These are phyloP conservation scores for Aspergillus quadrilineatus DNA, from an alignment of 2,329 filamentous ascomycete species.

Conservation along the genomic window DNA sequence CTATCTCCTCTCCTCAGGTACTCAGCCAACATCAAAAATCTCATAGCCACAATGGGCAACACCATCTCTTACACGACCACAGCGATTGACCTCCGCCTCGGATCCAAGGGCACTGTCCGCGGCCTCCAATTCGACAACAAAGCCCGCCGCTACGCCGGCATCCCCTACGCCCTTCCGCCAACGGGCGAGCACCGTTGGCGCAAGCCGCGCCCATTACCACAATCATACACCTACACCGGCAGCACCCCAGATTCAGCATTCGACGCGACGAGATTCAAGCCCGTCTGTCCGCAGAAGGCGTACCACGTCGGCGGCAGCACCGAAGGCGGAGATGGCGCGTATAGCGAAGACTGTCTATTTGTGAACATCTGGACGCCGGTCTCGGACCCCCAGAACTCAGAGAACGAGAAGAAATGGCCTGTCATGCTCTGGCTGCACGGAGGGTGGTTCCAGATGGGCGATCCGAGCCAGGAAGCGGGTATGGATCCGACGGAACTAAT, in stretches of 20 bases:
- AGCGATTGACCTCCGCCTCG: constrained; percentile 3
- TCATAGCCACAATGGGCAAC: constrained; percentile 12
- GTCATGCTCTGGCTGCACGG: constrained; percentile 40
- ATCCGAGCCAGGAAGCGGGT: constrained; percentile 42
- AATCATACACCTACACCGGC: constrained; percentile 28
- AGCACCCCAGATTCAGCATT: constrained; percentile 20
- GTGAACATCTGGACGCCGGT: constrained; percentile 52
- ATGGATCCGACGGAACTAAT: constrained; percentile 48
- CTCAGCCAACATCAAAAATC: no score
- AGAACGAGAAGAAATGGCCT: constrained; percentile 26
- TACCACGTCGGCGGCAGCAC: constrained; percentile 10
- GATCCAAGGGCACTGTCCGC: constrained; percentile 10
- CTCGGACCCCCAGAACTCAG: constrained; percentile 10
- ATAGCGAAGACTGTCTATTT: constrained; percentile 52
- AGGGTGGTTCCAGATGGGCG: constrained; percentile 51
- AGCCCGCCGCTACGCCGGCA: constrained; percentile 31
- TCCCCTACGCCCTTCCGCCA: constrained; percentile 45
- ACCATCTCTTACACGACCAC: constrained; percentile 13
- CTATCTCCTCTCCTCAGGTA: background rate
- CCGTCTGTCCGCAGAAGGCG: constrained; percentile 40
- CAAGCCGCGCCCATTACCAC: constrained; percentile 36
- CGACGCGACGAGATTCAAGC: constrained; percentile 39
- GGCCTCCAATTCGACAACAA: constrained; percentile 23
- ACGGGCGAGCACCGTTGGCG: constrained; percentile 40
- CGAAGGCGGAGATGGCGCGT: constrained; percentile 13